phyloP scores from a whole-genome alignment of 129 eudicot genomes.

The Centaurea solstitialis region DNA sequence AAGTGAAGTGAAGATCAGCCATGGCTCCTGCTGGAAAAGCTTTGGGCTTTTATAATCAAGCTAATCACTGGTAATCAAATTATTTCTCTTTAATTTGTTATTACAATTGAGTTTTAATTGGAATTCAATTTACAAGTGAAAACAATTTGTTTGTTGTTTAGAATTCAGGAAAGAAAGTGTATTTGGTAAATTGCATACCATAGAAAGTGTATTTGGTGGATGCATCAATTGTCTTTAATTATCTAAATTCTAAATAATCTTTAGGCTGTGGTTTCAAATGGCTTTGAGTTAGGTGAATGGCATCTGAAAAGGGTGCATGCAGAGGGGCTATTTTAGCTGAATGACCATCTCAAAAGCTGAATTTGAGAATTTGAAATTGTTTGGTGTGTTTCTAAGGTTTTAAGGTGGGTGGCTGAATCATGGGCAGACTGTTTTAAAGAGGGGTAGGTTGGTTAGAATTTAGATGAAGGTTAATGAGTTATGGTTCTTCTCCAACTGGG shows the following conservation, averaged over 20 bases:
- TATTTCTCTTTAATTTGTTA: not conserved
- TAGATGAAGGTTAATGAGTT: not conserved
- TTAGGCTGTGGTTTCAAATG: not conserved
- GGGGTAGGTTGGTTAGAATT: too few species aligned
- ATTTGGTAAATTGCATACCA: too few species aligned
- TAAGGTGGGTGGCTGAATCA: not conserved
- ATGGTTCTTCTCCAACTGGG: not conserved
- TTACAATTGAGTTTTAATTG: not conserved
- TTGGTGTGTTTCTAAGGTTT: not conserved
- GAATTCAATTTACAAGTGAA: not conserved
- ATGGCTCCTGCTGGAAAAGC: constrained; percentile 72
- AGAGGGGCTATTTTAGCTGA: not conserved
- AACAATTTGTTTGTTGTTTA: not conserved
- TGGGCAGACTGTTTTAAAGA: not conserved
- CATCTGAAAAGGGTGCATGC: not conserved
- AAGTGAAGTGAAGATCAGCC: constrained; percentile 25
- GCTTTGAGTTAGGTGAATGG: not conserved
- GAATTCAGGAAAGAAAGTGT: constrained; percentile 7
- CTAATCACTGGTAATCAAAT: constrained; percentile 61
- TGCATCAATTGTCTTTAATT: constrained; percentile 6
- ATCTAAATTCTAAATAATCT: not conserved
- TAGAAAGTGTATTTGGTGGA: constrained; percentile 3
- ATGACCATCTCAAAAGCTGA: not conserved
- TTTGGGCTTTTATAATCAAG: constrained; percentile 55
- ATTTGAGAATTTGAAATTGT: too few species aligned